These are phyloP conservation scores for Lactarius trivialis DNA, from an alignment of 768 basidiomycete species.

Conservation along the genomic window DNA sequence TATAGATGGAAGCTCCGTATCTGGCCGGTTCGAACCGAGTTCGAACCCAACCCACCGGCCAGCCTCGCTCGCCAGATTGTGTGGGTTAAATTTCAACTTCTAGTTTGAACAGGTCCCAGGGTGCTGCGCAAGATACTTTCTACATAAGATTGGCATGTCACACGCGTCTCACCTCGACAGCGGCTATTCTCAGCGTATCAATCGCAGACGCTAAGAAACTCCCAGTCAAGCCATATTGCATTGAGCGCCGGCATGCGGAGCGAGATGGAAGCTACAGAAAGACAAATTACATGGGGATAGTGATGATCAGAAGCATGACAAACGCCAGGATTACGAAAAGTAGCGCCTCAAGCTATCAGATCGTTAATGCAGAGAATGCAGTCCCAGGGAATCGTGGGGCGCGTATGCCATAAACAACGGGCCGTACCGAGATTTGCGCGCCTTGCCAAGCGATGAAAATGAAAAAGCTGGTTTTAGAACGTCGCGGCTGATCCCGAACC, in stretches of 20 bases:
- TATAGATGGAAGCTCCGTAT: background rate
- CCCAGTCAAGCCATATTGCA: background rate
- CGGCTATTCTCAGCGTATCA: background rate
- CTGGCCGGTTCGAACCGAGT: background rate
- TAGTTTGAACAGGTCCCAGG: constrained; percentile 2
- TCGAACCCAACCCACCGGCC: background rate
- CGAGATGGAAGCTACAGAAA: background rate
- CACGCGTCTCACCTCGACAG: background rate
- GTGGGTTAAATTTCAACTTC: constrained; percentile 9
- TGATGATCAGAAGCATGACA: constrained; percentile 5
- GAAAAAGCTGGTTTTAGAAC: background rate
- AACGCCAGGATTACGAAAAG: background rate
- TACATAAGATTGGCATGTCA: background rate
- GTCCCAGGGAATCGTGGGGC: background rate
- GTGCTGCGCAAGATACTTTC: constrained; percentile 4
- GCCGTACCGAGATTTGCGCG: constrained; percentile 1
- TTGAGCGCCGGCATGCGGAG: background rate
- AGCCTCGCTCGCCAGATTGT: background rate
- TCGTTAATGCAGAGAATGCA: background rate
- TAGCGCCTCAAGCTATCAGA: background rate
- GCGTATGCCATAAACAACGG: constrained; percentile 3
- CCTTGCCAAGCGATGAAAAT: background rate
- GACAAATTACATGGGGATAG: constrained; percentile 4
- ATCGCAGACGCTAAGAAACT: background rate
- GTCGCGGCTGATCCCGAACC: background rate